Evolutionary conservation across 768 basidiomycete genomes (phyloP).

Genomic region (Suillus tomentosus): DNA sequence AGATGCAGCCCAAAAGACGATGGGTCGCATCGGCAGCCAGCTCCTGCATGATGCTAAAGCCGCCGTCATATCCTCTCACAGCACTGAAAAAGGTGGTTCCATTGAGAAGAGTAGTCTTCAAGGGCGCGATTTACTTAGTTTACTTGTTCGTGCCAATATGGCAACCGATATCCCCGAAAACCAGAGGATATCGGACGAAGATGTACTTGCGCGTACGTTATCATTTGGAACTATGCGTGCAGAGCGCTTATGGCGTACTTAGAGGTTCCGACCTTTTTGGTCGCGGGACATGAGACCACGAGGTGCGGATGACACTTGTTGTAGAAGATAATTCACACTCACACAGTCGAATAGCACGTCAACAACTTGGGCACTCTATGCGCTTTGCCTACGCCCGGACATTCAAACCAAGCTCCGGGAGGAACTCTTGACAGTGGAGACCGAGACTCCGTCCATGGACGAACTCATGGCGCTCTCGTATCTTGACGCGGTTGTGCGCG

Average conservation of each 20-base stretch:
- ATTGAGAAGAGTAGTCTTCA: conserved; percentile 36
- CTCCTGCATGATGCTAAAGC: conserved; percentile 54
- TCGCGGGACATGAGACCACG: conserved; percentile 63
- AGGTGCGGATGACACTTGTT: conserved; percentile 33
- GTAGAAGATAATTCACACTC: neutral
- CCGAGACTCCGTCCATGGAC: conserved; percentile 69
- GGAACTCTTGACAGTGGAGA: conserved; percentile 53
- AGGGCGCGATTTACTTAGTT: conserved; percentile 57
- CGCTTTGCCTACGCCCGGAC: conserved; percentile 48
- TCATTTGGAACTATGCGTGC: too few species aligned
- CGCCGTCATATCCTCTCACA: conserved; percentile 25
- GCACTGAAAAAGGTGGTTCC: conserved; percentile 26
- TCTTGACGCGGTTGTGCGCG: conserved; percentile 66
- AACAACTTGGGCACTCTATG: conserved; percentile 61
- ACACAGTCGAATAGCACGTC: conserved; percentile 32
- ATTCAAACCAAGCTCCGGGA: conserved; percentile 58
- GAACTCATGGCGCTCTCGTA: conserved; percentile 65
- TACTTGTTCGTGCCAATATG: conserved; percentile 66
- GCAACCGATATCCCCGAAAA: conserved; percentile 55
- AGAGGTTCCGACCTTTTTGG: conserved; percentile 65
- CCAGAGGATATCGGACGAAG: conserved; percentile 61
- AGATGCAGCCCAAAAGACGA: conserved; percentile 38
- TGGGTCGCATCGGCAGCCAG: conserved; percentile 51
- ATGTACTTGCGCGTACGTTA: conserved; percentile 57
- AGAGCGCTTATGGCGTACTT: conserved; percentile 1